phyloP scores from a whole-genome alignment of 1,284 basidiomycete genomes.

The Malassezia sp. region DNA sequence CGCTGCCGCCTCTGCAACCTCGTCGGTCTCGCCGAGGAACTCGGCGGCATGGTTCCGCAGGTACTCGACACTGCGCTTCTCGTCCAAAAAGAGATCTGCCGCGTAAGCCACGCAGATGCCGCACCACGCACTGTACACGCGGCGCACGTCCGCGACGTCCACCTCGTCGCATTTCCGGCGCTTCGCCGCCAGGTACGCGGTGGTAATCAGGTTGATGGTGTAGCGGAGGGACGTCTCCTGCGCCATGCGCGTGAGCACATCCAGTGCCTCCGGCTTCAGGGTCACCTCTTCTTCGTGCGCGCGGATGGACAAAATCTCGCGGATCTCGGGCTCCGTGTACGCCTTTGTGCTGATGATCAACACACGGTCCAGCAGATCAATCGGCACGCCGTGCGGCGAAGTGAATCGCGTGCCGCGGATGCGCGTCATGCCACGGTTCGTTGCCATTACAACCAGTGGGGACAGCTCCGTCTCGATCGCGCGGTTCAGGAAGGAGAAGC shows the following conservation, averaged over 20 bases:
- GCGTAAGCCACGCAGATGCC: neutral
- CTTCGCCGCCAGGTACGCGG: conserved; percentile 67
- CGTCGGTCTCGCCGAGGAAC: conserved; percentile 48
- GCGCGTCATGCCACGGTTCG: conserved; percentile 83
- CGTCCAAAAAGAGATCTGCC: conserved; percentile 65
- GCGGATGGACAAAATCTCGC: conserved; percentile 84
- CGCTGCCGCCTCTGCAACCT: too few species aligned
- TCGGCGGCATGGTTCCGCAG: conserved; percentile 68
- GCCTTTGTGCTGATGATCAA: conserved; percentile 86
- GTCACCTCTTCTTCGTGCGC: conserved; percentile 92
- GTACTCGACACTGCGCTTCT: conserved; percentile 86
- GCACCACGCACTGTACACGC: conserved; percentile 57
- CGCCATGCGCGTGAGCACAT: conserved; percentile 73
- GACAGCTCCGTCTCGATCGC: conserved; percentile 86
- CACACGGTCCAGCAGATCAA: conserved; percentile 85
- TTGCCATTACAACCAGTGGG: conserved; percentile 95
- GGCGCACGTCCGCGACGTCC: conserved; percentile 68
- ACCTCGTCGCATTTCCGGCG: conserved; percentile 65
- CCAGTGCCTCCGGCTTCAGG: conserved; percentile 62
- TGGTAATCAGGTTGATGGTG: conserved; percentile 81
- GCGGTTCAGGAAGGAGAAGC: conserved; percentile 94
- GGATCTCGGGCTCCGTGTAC: conserved; percentile 73
- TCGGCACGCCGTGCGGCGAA: conserved; percentile 85
- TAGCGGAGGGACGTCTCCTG: conserved; percentile 64
- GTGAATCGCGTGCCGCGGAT: conserved; percentile 91